Percentiles rank a stretch among this genome's conserved stretches.
Conservation (phyloP, 495 filamentous ascomycete genomes). For the Acidiella bohemica region DNA sequence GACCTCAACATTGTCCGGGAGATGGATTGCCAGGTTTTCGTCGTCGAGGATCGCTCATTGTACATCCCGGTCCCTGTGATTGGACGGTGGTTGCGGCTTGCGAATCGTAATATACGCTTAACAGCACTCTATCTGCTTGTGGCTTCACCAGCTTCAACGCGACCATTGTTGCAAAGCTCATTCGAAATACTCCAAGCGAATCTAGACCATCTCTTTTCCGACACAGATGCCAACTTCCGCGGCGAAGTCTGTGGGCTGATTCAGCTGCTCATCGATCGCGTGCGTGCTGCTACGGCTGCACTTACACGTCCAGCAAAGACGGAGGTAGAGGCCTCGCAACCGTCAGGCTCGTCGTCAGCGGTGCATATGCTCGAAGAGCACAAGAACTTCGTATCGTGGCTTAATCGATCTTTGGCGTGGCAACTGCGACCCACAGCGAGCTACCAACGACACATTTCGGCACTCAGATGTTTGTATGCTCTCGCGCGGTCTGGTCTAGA, state of each 20-base stretch:
- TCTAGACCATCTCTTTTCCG: slow-evolving; percentile 57
- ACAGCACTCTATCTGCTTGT: slow-evolving; percentile 64
- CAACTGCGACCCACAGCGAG: slow-evolving; percentile 65
- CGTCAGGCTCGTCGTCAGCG: no score
- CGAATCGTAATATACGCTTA: slow-evolving; percentile 49
- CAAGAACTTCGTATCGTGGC: slow-evolving; percentile 51
- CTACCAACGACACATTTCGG: slow-evolving; percentile 76
- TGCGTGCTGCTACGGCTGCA: slow-evolving; percentile 21
- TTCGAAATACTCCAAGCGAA: slow-evolving; percentile 46
- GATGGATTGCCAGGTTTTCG: not conserved
- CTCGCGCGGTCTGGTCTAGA: slow-evolving; percentile 45
- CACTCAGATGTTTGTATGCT: slow-evolving; percentile 51
- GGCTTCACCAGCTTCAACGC: slow-evolving; percentile 53
- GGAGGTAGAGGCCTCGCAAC: not conserved
- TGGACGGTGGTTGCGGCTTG: slow-evolving; percentile 45
- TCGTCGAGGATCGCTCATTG: slow-evolving; percentile 19
- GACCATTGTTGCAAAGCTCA: slow-evolving; percentile 47
- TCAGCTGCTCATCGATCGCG: slow-evolving; percentile 40
- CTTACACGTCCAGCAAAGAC: slow-evolving; percentile 9
- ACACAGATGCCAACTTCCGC: slow-evolving; percentile 71
- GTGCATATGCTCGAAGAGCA: slow-evolving; percentile 29
- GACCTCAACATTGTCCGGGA: slow-evolving; percentile 64
- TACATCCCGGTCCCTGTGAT: slow-evolving; percentile 33
- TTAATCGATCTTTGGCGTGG: slow-evolving; percentile 50
- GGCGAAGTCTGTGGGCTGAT: slow-evolving; percentile 63